A percentile compares a stretch with the other conserved stretches of the same genome.
Conservation (phyloP, 2,329 filamentous ascomycete species). For the Teratosphaeria gauchensis region DNA sequence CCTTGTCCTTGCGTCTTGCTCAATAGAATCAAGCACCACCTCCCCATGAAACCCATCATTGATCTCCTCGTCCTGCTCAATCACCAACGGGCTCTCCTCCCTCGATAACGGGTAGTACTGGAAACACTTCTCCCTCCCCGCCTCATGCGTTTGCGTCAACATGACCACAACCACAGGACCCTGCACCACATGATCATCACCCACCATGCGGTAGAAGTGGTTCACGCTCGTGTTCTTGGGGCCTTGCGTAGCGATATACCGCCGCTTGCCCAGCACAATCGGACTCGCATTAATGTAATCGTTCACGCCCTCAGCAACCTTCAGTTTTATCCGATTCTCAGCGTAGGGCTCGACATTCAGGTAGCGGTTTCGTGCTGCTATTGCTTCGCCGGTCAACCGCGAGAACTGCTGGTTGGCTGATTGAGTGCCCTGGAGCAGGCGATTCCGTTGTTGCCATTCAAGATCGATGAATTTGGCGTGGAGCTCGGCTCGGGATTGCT, state of each 20-base stretch:
- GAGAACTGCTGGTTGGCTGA: constrained; percentile 40
- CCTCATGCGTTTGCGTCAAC: constrained; percentile 82
- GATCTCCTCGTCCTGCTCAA: constrained; percentile 9
- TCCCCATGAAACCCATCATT: constrained; percentile 51
- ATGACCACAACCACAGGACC: constrained; percentile 71
- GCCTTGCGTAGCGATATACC: constrained; percentile 84
- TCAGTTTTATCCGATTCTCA: constrained; percentile 71
- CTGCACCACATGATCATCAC: constrained; percentile 42
- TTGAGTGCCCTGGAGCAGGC: constrained; percentile 39
- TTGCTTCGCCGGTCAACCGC: constrained; percentile 47
- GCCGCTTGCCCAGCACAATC: constrained; percentile 35
- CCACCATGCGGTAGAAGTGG: constrained; percentile 93
- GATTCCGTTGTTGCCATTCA: constrained; percentile 49
- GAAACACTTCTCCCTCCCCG: constrained; percentile 70
- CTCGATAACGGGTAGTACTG: constrained; percentile 57
- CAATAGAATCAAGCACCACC: constrained; percentile 51
- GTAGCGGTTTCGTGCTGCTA: constrained; percentile 68
- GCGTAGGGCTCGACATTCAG: constrained; percentile 83
- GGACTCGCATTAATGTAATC: constrained; percentile 46
- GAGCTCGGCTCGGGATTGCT: constrained; percentile 37
- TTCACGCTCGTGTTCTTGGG: constrained; percentile 66
- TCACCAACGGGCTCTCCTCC: constrained; percentile 18
- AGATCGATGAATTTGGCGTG: constrained; percentile 52
- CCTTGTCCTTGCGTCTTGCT: constrained; percentile 46
- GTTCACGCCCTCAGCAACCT: constrained; percentile 53